phyloP scores from a whole-genome alignment of 805 yeast species.

The Komagataella ulmi region DNA sequence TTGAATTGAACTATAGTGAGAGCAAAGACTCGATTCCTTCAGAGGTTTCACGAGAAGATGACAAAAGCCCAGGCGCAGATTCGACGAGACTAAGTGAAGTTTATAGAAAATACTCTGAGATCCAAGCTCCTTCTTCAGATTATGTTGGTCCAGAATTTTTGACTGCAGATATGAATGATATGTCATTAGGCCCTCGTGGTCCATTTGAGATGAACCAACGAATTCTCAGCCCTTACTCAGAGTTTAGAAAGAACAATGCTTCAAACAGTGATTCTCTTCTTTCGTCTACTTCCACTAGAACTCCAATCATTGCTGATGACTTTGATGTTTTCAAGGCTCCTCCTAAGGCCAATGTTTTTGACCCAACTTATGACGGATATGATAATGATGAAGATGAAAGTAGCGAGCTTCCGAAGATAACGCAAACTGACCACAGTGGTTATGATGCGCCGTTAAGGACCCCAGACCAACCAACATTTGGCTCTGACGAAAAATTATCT shows the following conservation, averaged over 20 bases:
- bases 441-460: neutral
- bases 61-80: conserved; percentile 1
- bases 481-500: conserved; percentile 13
- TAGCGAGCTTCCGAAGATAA: neutral
- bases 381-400: conserved; percentile 3
- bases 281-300: neutral
- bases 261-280: neutral
- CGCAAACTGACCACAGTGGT: neutral
- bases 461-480: neutral
- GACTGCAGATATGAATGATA: neutral
- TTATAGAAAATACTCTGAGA: conserved; percentile 11
- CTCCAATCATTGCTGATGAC: neutral
- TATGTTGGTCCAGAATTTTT: neutral
- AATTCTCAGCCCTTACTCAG: neutral
- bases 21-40: neutral
- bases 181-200: neutral
- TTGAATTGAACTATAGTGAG: neutral
- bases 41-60: neutral
- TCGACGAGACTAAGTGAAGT: conserved; percentile 18
- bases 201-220: neutral
- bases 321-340: conserved; percentile 2
- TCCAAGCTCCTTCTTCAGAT: neutral
- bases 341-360: conserved; percentile 3
- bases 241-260: neutral
- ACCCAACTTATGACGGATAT: conserved; percentile 5